phyloP scores from a whole-genome alignment of 164 flowering plant species.

The Tetracentron sinense region DNA sequence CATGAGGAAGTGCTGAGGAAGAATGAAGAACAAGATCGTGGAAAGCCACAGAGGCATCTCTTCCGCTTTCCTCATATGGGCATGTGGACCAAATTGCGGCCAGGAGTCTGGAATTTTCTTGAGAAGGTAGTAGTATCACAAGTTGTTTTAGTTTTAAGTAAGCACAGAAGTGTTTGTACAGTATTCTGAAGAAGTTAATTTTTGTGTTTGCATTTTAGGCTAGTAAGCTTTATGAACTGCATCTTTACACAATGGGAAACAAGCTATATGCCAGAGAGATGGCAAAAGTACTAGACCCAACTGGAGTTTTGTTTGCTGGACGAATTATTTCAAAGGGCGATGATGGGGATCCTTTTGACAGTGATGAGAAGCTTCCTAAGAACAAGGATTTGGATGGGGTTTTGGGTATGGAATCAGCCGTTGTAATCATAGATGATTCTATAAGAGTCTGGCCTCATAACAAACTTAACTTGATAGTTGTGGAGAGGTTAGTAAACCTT shows the following conservation, averaged over 20 bases:
- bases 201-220: conserved; percentile 47
- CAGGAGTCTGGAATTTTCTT: conserved; percentile 90
- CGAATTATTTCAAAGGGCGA: conserved; percentile 87
- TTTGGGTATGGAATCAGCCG: conserved; percentile 91
- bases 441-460: conserved; percentile 96
- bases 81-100: conserved; percentile 97
- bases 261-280: conserved; percentile 90
- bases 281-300: conserved; percentile 96
- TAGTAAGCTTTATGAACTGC: conserved; percentile 87
- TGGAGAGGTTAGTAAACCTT: no score
- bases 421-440: conserved; percentile 94
- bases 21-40: conserved; percentile 89
- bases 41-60: conserved; percentile 72
- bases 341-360: conserved; percentile 67
- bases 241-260: conserved; percentile 97
- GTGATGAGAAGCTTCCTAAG: conserved; percentile 79
- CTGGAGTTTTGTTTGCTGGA: conserved; percentile 74
- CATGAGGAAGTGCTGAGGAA: conserved; percentile 78
- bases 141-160: no score
- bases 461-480: conserved; percentile 85
- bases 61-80: conserved; percentile 84
- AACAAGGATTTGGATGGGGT: conserved; percentile 97
- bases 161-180: neutral
- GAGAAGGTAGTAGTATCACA: conserved; percentile 85
- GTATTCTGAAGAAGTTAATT: neutral